Conservation (phyloP, 371 early-diverging fungal species). For the Mortierella sp. region DNA sequence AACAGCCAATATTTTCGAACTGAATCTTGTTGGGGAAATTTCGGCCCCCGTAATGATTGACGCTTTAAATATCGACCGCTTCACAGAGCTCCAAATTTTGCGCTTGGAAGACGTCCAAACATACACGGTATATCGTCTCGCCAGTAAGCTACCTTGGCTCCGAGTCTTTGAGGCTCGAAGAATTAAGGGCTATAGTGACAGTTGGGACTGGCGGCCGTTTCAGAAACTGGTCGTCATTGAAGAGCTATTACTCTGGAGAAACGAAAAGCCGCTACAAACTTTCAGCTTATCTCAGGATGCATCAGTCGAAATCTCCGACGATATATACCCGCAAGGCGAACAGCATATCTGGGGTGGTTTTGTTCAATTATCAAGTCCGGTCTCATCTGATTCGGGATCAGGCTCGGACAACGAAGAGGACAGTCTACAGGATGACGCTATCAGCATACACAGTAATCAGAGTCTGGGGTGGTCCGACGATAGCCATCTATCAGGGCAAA, state of each 20-base stretch:
- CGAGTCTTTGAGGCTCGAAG: conserved; percentile 30
- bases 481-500: conserved; percentile 8
- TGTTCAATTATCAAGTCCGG: conserved; percentile 24
- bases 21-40: conserved; percentile 37
- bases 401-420: conserved; percentile 13
- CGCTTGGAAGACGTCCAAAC: conserved; percentile 39
- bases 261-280: conserved; percentile 32
- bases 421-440: conserved; percentile 6
- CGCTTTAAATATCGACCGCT: conserved; percentile 24
- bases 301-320: conserved; percentile 20
- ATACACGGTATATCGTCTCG: conserved; percentile 40
- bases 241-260: conserved; percentile 44
- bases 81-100: conserved; percentile 15
- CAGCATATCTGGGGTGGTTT: conserved; percentile 34
- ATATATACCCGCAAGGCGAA: conserved; percentile 32
- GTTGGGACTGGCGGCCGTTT: conserved; percentile 48
- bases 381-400: conserved; percentile 1
- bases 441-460: conserved; percentile 18
- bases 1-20: conserved; percentile 16
- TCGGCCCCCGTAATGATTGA: conserved; percentile 34
- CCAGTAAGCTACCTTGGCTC: conserved; percentile 29
- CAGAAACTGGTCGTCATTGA: conserved; percentile 13
- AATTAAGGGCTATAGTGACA: conserved; percentile 36
- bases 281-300: conserved; percentile 25
- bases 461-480: conserved; percentile 15